These are phyloP conservation scores for Exophiala sp. DNA, from an alignment of 2,329 filamentous ascomycete species.

Conservation along the genomic window DNA sequence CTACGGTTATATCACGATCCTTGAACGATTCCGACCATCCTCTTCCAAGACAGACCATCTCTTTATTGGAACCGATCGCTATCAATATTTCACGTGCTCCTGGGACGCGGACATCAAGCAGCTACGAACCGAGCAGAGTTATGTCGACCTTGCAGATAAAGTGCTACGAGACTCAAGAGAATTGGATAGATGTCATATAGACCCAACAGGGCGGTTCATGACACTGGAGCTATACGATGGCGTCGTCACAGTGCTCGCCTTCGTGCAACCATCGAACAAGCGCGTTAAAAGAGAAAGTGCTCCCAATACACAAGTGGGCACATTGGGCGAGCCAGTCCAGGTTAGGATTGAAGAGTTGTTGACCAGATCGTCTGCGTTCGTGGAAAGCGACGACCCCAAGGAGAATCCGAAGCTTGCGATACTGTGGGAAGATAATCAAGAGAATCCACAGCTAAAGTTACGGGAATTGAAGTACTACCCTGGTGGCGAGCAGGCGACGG, in stretches of 20 bases:
- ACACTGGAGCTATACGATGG: constrained; percentile 67
- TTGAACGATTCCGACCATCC: constrained; percentile 73
- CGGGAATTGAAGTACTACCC: constrained; percentile 53
- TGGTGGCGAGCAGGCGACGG: constrained; percentile 44
- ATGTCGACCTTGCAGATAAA: constrained; percentile 59
- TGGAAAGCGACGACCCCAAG: constrained; percentile 49
- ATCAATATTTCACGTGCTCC: constrained; percentile 82
- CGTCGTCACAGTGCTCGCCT: constrained; percentile 61
- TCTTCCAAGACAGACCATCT: constrained; percentile 75
- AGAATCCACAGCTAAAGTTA: constrained; percentile 54
- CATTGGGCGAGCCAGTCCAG: constrained; percentile 60
- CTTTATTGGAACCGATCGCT: constrained; percentile 86
- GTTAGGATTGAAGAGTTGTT: constrained; percentile 64
- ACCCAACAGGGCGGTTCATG: constrained; percentile 70
- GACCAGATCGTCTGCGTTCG: constrained; percentile 63
- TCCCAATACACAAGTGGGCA: constrained; percentile 35
- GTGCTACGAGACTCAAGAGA: constrained; percentile 71
- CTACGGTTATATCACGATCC: constrained; percentile 82
- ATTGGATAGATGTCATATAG: constrained; percentile 76
- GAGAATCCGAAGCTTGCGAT: constrained; percentile 60
- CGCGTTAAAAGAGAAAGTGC: constrained; percentile 29
- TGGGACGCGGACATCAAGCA: constrained; percentile 65
- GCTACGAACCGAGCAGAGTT: constrained; percentile 56
- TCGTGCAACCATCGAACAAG: constrained; percentile 54
- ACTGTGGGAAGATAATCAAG: constrained; percentile 61